Evolutionary conservation across 1,139 yeast species (phyloP).

Genomic region (Candida glucosophila): DNA sequence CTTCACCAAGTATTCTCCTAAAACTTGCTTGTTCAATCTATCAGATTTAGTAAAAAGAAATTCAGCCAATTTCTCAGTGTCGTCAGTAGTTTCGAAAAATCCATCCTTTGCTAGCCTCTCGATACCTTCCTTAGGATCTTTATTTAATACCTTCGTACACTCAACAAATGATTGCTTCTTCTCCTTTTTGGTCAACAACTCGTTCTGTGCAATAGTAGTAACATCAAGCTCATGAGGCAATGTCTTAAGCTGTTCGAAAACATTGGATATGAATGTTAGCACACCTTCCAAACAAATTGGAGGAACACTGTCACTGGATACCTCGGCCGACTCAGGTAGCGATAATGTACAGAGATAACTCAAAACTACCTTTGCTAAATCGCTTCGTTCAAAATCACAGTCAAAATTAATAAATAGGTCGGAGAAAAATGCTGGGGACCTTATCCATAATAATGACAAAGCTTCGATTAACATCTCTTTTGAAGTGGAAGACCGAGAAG

Average conservation of each 20-base stretch:
- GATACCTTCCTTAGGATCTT: conserved; percentile 71
- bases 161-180: conserved; percentile 66
- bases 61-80: conserved; percentile 56
- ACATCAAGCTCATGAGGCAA: conserved; percentile 10
- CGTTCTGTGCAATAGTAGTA: conserved; percentile 13
- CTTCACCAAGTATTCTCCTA: conserved; percentile 82
- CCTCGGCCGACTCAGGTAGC: conserved; percentile 67
- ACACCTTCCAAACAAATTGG: conserved; percentile 90
- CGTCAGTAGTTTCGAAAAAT: conserved; percentile 48
- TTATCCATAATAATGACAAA: conserved; percentile 73
- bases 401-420: conserved; percentile 76
- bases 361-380: conserved; percentile 61
- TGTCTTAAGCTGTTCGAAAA: conserved; percentile 47
- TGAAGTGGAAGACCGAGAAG: conserved; percentile 24
- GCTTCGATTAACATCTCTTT: conserved; percentile 84
- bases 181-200: conserved; percentile 37
- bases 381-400: conserved; percentile 83
- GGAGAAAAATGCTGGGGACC: conserved; percentile 74
- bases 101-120: conserved; percentile 52
- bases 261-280: conserved; percentile 59
- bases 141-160: conserved; percentile 69
- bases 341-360: conserved; percentile 70
- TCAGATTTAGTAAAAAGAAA: conserved; percentile 76
- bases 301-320: conserved; percentile 82
- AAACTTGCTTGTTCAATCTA: conserved; percentile 72